Evolutionary conservation across 139 green algal genomes (phyloP).

Genomic region (Zygnema circumcarinatum): DNA sequence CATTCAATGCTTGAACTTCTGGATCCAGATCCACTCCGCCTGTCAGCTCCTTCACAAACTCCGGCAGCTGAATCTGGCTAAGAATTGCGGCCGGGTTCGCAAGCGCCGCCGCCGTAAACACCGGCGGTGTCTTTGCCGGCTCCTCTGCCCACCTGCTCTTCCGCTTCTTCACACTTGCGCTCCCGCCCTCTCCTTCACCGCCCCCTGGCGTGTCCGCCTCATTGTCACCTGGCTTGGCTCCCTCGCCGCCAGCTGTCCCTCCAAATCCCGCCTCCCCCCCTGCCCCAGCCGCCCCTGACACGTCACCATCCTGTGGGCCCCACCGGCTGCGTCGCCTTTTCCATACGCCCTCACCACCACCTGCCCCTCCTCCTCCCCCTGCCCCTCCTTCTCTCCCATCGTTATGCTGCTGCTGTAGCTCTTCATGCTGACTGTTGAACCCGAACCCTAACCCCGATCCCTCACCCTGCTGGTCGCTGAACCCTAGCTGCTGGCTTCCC

Average conservation of each 20-base stretch:
- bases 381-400: slow-evolving; percentile 28
- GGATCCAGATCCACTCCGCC: slow-evolving; percentile 65
- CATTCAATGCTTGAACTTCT: slow-evolving; percentile 61
- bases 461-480: neutral
- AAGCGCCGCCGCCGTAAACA: neutral
- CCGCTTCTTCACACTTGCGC: slow-evolving; percentile 48
- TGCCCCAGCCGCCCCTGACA: neutral
- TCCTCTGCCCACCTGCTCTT: slow-evolving; percentile 65
- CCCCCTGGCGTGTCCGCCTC: neutral
- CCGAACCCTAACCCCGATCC: neutral
- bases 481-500: neutral
- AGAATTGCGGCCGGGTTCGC: slow-evolving; percentile 37
- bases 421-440: neutral
- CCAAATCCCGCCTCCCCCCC: neutral
- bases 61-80: slow-evolving; percentile 61
- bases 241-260: neutral
- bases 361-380: slow-evolving; percentile 40
- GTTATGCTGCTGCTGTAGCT: neutral
- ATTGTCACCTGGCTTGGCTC: neutral
- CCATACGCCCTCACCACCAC: slow-evolving; percentile 15
- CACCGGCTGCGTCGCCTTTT: slow-evolving; percentile 50
- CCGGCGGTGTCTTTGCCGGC: neutral
- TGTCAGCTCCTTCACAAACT: slow-evolving; percentile 65
- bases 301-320: slow-evolving; percentile 39
- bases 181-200: slow-evolving; percentile 20